A percentile compares a stretch with the other conserved stretches of the same genome.
Conservation (phyloP, 2,329 filamentous ascomycete species). For the Colletotrichum endophyticum region DNA sequence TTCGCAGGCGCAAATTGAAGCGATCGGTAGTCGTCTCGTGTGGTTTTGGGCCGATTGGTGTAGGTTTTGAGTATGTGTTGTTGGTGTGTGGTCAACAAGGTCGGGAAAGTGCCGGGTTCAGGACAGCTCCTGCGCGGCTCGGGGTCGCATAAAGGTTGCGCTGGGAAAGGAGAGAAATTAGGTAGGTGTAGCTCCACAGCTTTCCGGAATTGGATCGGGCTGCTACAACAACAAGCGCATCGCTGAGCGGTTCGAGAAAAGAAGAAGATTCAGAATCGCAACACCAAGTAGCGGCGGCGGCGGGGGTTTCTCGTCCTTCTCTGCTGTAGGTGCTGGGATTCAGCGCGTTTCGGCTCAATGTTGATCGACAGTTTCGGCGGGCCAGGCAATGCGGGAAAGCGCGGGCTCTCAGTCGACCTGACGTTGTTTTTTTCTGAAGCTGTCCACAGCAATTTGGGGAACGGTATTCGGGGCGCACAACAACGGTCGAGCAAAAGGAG, state of each 20-base stretch:
- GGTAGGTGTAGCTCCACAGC: conserved; percentile 18
- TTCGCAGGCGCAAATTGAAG: background rate
- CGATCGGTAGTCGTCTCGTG: background rate
- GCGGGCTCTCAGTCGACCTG: conserved; percentile 11
- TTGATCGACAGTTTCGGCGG: conserved; percentile 44
- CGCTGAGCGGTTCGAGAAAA: background rate
- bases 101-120: conserved; percentile 1
- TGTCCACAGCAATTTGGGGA: conserved; percentile 21
- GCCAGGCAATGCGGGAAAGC: conserved; percentile 23
- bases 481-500: background rate
- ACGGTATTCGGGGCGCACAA: background rate
- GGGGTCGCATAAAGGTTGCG: conserved; percentile 1
- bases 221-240: conserved; percentile 11
- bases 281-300: conserved; percentile 1
- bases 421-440: background rate
- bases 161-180: conserved; percentile 15
- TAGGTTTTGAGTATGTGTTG: background rate
- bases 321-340: conserved; percentile 4
- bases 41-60: background rate
- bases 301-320: background rate
- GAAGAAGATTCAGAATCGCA: background rate
- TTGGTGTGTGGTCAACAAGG: background rate
- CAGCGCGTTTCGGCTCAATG: conserved; percentile 38
- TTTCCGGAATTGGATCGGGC: conserved; percentile 12
- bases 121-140: conserved; percentile 1